Base-by-base conservation (phyloP, 164 flowering plant genomes). In the Akebia trifoliata region DNA sequence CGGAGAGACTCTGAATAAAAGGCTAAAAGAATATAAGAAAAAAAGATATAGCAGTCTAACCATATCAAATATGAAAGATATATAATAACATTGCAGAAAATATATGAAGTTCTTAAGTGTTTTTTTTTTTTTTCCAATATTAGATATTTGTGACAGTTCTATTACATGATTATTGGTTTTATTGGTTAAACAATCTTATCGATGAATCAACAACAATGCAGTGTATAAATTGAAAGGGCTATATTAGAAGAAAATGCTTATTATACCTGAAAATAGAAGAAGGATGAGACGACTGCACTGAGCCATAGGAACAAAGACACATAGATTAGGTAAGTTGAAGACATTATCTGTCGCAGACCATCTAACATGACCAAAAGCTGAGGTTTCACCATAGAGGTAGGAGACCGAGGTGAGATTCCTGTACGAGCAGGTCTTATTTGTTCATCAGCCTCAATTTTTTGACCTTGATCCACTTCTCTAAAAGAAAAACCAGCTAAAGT, bases 191-290 rank as follows among this genome's bases (percentile, higher is more conserved):
- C 10, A 38, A 38, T 11, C n/a, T 9, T 20, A 46, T 49, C 2
- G 35, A 36, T n/a, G 10, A 9, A 57, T n/a, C 30, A 29, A 21
- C 28, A 44, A 14, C 8, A 36, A n/a, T 21, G 24, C 10, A 24
- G n/a, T 11, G 17, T 0, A 29, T 26, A 29, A 14, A 39, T 14
- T 9, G 31, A 28, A 18, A 18, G 58, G 6, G 22, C 31, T 2
- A 26, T 15, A 2, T 28, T 44, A 25, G 2, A 17, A 14, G 21
- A 37, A 34, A 34, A 62, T 46, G 36, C 8, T n/a, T 3, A 21
- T 15, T 56, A 57, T 73, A 87, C 97, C 87, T 90, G 98, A 69
- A 93, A 90, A 69, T 93, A 93, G 67, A 93, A 93, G 81, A 89
- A 87, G 52, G 98, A 92, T 50, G 98, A 92, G 50, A 89, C 80